Evolutionary conservation across 495 filamentous ascomycete species (phyloP).

Genomic region (Penicillium manginii): DNA sequence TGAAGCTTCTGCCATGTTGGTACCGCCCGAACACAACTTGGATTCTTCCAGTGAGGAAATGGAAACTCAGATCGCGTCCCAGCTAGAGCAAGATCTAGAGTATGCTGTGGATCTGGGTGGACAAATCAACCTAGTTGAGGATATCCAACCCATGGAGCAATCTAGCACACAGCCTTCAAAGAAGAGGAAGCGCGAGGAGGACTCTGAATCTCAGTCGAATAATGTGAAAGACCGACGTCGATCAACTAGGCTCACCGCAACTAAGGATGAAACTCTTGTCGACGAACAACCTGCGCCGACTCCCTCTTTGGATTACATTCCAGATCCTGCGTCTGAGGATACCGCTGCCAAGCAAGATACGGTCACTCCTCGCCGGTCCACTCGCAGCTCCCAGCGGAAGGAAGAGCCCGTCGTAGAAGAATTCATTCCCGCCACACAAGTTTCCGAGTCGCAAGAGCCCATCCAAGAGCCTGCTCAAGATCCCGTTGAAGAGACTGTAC

Average conservation of each 20-base stretch:
- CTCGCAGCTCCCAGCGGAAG: conserved; percentile 30
- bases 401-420: conserved; percentile 3
- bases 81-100: conserved; percentile 48
- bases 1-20: neutral
- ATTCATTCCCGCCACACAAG: conserved; percentile 5
- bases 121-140: neutral
- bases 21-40: conserved; percentile 16
- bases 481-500: conserved; percentile 1
- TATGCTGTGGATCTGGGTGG: conserved; percentile 35
- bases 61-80: conserved; percentile 49
- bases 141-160: neutral
- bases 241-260: conserved; percentile 34
- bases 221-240: conserved; percentile 32
- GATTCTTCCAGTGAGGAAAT: conserved; percentile 46
- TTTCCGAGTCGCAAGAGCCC: conserved; percentile 3
- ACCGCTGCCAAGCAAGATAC: conserved; percentile 20
- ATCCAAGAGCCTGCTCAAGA: neutral
- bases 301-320: neutral
- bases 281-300: conserved; percentile 22
- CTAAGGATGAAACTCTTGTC: conserved; percentile 10
- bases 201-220: conserved; percentile 11
- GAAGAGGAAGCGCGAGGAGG: conserved; percentile 46
- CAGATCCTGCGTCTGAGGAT: conserved; percentile 1
- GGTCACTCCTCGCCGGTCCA: conserved; percentile 25
- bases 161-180: conserved; percentile 14